A percentile compares a stretch with the other conserved stretches of the same genome.
Conservation (phyloP, 768 basidiomycete genomes). For the Tylopilus rubrobrunneus region DNA sequence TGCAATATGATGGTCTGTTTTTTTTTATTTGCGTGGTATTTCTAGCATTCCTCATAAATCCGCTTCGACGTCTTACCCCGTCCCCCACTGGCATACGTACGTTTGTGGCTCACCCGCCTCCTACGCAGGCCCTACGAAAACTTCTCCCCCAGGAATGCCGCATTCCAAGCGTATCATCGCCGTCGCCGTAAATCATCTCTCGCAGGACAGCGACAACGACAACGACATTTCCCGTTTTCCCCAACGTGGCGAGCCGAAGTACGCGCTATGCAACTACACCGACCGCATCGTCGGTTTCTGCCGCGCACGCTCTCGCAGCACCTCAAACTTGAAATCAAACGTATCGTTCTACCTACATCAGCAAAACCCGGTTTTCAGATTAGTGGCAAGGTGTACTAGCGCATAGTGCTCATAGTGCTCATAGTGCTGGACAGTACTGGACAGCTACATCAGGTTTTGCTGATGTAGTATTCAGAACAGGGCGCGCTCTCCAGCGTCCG, state of each 20-base stretch:
- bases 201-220: conserved; percentile 66
- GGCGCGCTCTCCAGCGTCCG: conserved; percentile 27
- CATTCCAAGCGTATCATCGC: conserved; percentile 64
- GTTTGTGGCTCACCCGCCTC: conserved; percentile 18
- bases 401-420: too few relatives aligned
- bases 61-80: conserved; percentile 21
- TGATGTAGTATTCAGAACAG: conserved; percentile 49
- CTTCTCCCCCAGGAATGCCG: conserved; percentile 61
- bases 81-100: conserved; percentile 22
- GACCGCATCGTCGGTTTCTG: conserved; percentile 35
- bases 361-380: too few relatives aligned
- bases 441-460: too few relatives aligned
- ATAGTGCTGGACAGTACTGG: too few relatives aligned
- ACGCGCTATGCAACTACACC: conserved; percentile 37
- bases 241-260: conserved; percentile 30
- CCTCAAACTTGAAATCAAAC: conserved; percentile 76
- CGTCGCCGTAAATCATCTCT: conserved; percentile 36
- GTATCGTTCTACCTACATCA: conserved; percentile 64
- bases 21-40: too few relatives aligned
- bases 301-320: conserved; percentile 27
- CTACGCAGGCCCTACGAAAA: conserved; percentile 39
- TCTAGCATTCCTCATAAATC: too few relatives aligned
- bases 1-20: conserved; percentile 32
- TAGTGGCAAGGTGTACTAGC: too few relatives aligned
- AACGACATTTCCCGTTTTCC: conserved; percentile 56